phyloP scores from a whole-genome alignment of 306 rosid species.

The Trifolium pratense region DNA sequence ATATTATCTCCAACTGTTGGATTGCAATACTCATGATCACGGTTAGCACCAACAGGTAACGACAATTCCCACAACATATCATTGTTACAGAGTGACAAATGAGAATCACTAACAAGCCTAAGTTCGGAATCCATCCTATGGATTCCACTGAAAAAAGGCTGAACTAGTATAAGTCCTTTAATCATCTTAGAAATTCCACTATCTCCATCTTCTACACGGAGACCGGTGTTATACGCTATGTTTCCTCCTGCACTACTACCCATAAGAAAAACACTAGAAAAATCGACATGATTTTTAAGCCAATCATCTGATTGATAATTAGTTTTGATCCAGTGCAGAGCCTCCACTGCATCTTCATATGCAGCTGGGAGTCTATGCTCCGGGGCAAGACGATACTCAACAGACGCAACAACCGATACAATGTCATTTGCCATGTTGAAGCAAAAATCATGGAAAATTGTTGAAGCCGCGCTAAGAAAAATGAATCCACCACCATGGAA shows the following conservation, averaged over 20 bases:
- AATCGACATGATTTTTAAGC: conserved; percentile 50
- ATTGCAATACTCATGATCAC: conserved; percentile 61
- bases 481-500: conserved; percentile 64
- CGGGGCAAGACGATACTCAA: conserved; percentile 63
- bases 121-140: conserved; percentile 48
- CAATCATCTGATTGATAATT: conserved; percentile 42
- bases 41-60: conserved; percentile 53
- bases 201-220: conserved; percentile 36
- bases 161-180: conserved; percentile 59
- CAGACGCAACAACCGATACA: conserved; percentile 43
- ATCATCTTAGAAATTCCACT: conserved; percentile 34
- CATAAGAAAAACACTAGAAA: conserved; percentile 46
- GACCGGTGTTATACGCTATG: conserved; percentile 57
- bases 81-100: conserved; percentile 4
- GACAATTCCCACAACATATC: conserved; percentile 58
- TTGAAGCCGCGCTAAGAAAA: conserved; percentile 43
- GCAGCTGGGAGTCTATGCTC: conserved; percentile 64
- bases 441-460: conserved; percentile 35
- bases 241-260: conserved; percentile 62
- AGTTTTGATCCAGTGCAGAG: conserved; percentile 59
- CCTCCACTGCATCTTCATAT: conserved; percentile 60
- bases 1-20: conserved; percentile 42
- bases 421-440: conserved; percentile 49
- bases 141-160: conserved; percentile 59
- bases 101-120: conserved; percentile 39